phyloP scores from a whole-genome alignment of 164 flowering plant genomes.

The Tetracentron sinense region DNA sequence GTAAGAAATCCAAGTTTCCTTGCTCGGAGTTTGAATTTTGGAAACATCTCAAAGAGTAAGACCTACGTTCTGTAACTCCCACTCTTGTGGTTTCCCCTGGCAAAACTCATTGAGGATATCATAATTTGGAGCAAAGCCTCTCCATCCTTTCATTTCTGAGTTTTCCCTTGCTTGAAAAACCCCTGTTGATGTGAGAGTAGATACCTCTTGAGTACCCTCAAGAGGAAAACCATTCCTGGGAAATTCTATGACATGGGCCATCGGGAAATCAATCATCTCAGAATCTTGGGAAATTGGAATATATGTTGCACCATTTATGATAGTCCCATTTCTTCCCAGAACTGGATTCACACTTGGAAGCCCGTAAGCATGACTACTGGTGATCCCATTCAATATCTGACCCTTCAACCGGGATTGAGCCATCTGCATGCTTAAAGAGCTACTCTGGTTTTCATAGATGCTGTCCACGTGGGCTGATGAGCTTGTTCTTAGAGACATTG shows the following conservation, averaged over 20 bases:
- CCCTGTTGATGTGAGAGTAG: conserved; percentile 32
- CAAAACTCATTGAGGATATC: conserved; percentile 47
- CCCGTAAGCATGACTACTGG: conserved; percentile 25
- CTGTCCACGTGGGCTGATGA: conserved; percentile 13
- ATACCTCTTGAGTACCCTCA: conserved; percentile 31
- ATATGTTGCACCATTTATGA: no score
- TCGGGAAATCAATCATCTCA: no score
- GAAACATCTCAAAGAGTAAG: conserved; percentile 35
- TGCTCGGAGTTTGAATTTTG: conserved; percentile 25
- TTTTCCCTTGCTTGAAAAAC: conserved; percentile 41
- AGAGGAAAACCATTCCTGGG: conserved; percentile 50
- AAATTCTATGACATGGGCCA: conserved; percentile 34
- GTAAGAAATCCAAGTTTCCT: conserved; percentile 23
- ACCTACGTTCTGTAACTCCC: conserved; percentile 46
- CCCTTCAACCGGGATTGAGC: conserved; percentile 47
- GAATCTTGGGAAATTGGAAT: no score
- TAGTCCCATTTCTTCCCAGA: no score
- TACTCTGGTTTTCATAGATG: conserved; percentile 28
- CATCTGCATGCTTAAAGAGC: conserved; percentile 49
- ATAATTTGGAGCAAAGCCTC: conserved; percentile 43
- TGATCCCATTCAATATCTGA: conserved; percentile 34
- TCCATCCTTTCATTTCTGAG: conserved; percentile 42
- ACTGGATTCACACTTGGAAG: no score
- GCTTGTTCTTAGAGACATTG: conserved; percentile 13
- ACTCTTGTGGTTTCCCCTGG: conserved; percentile 44